Evolutionary conservation across 2,329 filamentous ascomycete species (phyloP).

Genomic region (Cyclaneusma minus): DNA sequence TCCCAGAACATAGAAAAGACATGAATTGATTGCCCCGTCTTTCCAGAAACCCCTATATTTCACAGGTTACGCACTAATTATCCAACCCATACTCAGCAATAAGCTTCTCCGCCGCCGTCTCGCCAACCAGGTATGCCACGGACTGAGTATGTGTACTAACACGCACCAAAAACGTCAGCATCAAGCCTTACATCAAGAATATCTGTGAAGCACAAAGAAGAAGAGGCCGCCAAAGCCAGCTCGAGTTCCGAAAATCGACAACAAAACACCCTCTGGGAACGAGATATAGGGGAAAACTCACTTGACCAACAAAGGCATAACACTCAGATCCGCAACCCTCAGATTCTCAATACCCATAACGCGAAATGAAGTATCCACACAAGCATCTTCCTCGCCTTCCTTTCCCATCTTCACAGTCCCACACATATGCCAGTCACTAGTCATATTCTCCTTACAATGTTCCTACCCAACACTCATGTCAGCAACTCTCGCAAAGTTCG

Average conservation of each 20-base stretch:
- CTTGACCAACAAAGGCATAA: slow-evolving; percentile 32
- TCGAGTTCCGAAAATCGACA: not conserved
- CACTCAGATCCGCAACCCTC: slow-evolving; percentile 33
- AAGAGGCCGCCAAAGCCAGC: slow-evolving; percentile 3
- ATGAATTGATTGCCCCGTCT: no score
- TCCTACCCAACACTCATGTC: slow-evolving; percentile 16
- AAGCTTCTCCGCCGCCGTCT: slow-evolving; percentile 33
- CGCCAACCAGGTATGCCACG: slow-evolving; percentile 36
- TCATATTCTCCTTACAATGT: slow-evolving; percentile 26
- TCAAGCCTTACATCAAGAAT: no score
- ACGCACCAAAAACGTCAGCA: no score
- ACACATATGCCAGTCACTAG: slow-evolving; percentile 37
- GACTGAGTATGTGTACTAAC: slow-evolving; percentile 33
- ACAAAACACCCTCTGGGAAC: slow-evolving; percentile 10
- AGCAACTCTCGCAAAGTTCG: no score
- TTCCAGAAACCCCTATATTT: no score
- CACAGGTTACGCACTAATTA: no score
- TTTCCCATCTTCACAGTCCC: slow-evolving; percentile 42
- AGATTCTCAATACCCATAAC: slow-evolving; percentile 31
- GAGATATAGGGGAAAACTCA: slow-evolving; percentile 24
- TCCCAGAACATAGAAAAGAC: no score
- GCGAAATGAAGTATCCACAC: slow-evolving; percentile 32
- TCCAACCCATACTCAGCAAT: slow-evolving; percentile 26
- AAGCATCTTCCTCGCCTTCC: slow-evolving; percentile 23
- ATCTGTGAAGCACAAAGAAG: not conserved